Conservation (phyloP, 345 rosid genomes). For the Noccaea bulbosa region DNA sequence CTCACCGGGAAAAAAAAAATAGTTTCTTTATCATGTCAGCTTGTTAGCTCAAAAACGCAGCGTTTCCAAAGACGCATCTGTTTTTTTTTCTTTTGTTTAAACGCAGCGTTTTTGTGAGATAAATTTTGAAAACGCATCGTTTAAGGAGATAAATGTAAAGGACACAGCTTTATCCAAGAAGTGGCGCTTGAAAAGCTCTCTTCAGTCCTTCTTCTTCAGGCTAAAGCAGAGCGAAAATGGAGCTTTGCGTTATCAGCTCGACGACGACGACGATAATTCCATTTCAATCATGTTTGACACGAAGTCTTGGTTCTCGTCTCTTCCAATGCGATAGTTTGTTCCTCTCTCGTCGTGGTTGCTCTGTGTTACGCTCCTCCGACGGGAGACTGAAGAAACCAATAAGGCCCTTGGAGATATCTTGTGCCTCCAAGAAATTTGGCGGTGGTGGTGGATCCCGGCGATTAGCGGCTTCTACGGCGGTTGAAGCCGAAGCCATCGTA, state of each 20-base stretch:
- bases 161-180: conserved; percentile 24
- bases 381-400: conserved; percentile 36
- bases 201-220: conserved; percentile 24
- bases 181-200: conserved; percentile 20
- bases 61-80: not conserved
- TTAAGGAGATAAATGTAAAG: not conserved
- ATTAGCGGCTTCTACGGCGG: conserved; percentile 52
- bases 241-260: conserved; percentile 60
- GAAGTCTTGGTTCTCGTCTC: conserved; percentile 25
- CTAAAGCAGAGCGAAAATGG: conserved; percentile 50
- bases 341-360: conserved; percentile 35
- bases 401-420: conserved; percentile 39
- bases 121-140: conserved; percentile 10
- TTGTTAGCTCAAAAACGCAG: not conserved
- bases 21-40: conserved; percentile 16
- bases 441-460: conserved; percentile 27
- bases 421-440: conserved; percentile 48
- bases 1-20: conserved; percentile 4
- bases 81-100: not conserved
- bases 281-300: conserved; percentile 24
- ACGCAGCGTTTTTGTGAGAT: conserved; percentile 7
- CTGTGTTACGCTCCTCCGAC: conserved; percentile 44
- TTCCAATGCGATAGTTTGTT: conserved; percentile 28
- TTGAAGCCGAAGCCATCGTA: conserved; percentile 44
- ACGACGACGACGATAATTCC: conserved; percentile 35